phyloP scores from a whole-genome alignment of 768 basidiomycete genomes.

The Termitomyces sp. region DNA sequence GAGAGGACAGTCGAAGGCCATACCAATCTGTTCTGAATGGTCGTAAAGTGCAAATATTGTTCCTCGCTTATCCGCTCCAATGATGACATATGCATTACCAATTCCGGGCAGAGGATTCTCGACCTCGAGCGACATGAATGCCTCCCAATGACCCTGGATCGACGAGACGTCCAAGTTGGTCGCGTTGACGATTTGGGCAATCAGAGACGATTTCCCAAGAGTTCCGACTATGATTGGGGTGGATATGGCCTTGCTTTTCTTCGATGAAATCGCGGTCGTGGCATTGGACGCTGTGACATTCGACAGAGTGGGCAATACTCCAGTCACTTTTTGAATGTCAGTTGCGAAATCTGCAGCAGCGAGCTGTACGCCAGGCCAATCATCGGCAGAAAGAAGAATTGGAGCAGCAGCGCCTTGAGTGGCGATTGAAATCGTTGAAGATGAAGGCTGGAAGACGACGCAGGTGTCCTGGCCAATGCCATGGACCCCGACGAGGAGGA shows the following conservation, averaged over 20 bases:
- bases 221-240: slow-evolving; percentile 64
- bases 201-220: slow-evolving; percentile 53
- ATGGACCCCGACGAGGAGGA: slow-evolving; percentile 17
- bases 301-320: slow-evolving; percentile 42
- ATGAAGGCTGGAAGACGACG: slow-evolving; percentile 40
- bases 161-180: slow-evolving; percentile 53
- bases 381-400: slow-evolving; percentile 49
- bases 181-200: slow-evolving; percentile 46
- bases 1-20: neutral
- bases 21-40: slow-evolving; percentile 67
- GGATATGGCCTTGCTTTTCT: slow-evolving; percentile 6
- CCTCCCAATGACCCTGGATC: slow-evolving; percentile 65
- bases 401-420: slow-evolving; percentile 43
- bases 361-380: slow-evolving; percentile 64
- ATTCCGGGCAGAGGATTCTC: slow-evolving; percentile 56
- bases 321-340: slow-evolving; percentile 61
- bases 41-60: slow-evolving; percentile 67
- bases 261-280: slow-evolving; percentile 24
- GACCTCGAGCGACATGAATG: slow-evolving; percentile 51
- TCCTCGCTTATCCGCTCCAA: slow-evolving; percentile 67
- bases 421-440: slow-evolving; percentile 41
- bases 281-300: slow-evolving; percentile 50
- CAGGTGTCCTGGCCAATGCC: slow-evolving; percentile 50
- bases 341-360: slow-evolving; percentile 57
- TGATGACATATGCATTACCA: slow-evolving; percentile 58